Base-by-base conservation (phyloP, 2,329 filamentous ascomycete species). In the Sclerotinia borealis region DNA sequence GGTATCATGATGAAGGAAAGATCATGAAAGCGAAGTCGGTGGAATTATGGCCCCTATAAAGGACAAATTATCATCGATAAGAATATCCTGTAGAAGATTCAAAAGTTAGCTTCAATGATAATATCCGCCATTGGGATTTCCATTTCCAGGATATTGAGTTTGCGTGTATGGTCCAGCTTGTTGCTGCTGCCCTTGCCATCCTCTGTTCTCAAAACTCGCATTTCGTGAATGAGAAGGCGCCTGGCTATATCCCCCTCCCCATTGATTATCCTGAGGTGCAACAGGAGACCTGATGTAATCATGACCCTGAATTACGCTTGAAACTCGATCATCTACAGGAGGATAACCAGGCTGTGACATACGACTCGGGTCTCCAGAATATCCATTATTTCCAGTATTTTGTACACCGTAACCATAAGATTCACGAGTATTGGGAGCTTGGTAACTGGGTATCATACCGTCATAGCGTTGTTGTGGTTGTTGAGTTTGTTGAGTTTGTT, bases 391-490 rank as follows among this genome's bases (percentile, higher is more conserved):
- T 47, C 39, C 37, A 48, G 29, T 29, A 43, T 34, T 34, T 39
- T 49, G 54, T 49, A 25, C 22, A 59, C 34, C 43, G 17, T 39
- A 49, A 13, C 54, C 39, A 58, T 58, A 43, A 36, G 54, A 45
- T 58, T 63, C 50, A 39, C 34, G 50, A 49, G 41, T 48, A 37
- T 45, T 36, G 15, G 52, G 60, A 63, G 60, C 51, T 58, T 56
- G 43, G n/a, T 56, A 55, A 63, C 29, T 60, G 55, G 61, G 54
- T 59, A 17, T 60, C 68, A 67, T 72, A 69, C 68, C 70, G 69
- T 71, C 66, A 66, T 70, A 71, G 64, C 67, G 66, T n/a, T 66
- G 64, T 43, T 41, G 39, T 7, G n/a, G n/a, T n/a, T n/a, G n/a
- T n/a, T n/a, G n/a, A n/a, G n/a, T n/a, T n/a, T 25, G 43, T 45